phyloP scores from a whole-genome alignment of 2,329 filamentous ascomycete genomes.

The Colletotrichum trifolii region DNA sequence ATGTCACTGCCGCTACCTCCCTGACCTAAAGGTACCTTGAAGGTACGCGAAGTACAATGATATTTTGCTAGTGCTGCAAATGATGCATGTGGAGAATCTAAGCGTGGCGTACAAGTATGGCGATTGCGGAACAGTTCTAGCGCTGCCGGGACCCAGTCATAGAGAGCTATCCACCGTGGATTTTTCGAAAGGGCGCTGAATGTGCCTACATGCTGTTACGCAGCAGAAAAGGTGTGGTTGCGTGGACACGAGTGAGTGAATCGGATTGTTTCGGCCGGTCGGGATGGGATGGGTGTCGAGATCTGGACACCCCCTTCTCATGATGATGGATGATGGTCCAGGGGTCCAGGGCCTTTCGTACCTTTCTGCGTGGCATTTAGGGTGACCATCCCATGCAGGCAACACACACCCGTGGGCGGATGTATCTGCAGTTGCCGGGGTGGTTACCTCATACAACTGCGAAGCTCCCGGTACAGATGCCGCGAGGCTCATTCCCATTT shows the following conservation, averaged over 20 bases:
- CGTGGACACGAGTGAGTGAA: conserved; percentile 18
- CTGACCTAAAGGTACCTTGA: not conserved
- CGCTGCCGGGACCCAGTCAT: not conserved
- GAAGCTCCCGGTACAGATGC: no score
- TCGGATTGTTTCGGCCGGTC: conserved; percentile 33
- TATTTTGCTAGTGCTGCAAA: conserved; percentile 26
- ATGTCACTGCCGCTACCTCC: no score
- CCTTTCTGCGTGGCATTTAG: not conserved
- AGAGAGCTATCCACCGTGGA: not conserved
- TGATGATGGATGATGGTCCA: conserved; percentile 18
- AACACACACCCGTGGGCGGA: conserved; percentile 11
- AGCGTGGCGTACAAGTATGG: conserved; percentile 20
- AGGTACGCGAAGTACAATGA: not conserved
- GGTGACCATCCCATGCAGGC: not conserved
- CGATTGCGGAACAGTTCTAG: conserved; percentile 23
- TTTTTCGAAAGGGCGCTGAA: not conserved
- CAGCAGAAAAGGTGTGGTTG: conserved; percentile 21
- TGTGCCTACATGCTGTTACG: no score
- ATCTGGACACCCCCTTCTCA: conserved; percentile 26
- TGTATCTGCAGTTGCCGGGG: not conserved
- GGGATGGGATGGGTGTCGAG: conserved; percentile 24
- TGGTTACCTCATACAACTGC: no score
- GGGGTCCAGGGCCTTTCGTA: conserved; percentile 8
- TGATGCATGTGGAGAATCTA: conserved; percentile 26
- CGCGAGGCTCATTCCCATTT: no score